Evolutionary conservation across 371 early-diverging fungal species (phyloP), one percentile per base, ranked within the genome.

Genomic region (Syncephalis plumigaleata): DNA sequence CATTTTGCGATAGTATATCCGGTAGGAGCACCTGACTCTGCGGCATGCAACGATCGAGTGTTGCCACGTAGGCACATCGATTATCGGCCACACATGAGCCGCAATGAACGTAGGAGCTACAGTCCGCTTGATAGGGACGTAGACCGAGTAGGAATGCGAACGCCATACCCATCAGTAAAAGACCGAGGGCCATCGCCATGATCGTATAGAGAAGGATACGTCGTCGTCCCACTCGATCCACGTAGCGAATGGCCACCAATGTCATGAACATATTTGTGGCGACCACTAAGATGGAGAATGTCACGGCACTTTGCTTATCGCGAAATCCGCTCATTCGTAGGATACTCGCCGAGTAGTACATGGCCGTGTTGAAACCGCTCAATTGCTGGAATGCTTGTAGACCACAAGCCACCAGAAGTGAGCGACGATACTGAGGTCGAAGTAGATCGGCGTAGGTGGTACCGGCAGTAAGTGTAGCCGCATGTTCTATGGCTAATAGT

Each of bases 261-360:
- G 66, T 68, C 56, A 62, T 58, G 38, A 73, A 48, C 65, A 75
- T 69, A 49, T 79, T 79, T 21, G 76, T 70, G 13, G 60, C 60
- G n/a, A 73, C 64, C 13, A 77, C 72, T 15, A 75, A 56, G 21
- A 79, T 55, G 20, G 79, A 73, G 8, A 75, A 67, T 27, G 64
- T 55, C 0, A 74, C 72, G 0, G 77, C 75, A 2, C 65, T 66
- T 44, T 64, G 56, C 9, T 65, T 64, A 42, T 58, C 60, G 21
- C 65, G 61, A 50, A 77, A 75, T 1, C 78, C 75, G 5, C 77
- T 67, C 73, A 73, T 79, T 46, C 66, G 64, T 20, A 79, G 51
- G 42, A 77, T 71, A 8, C 74, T 73, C 0, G 73, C 75, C 17
- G 76, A 73, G 55, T 75, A 79, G 46, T 77, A 79, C 73, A 77